Percentiles rank a stretch among this genome's conserved stretches.
These are phyloP conservation scores for Pharnaceum exiguum DNA, from an alignment of 148 eudicot genomes.

Conservation along the genomic window DNA sequence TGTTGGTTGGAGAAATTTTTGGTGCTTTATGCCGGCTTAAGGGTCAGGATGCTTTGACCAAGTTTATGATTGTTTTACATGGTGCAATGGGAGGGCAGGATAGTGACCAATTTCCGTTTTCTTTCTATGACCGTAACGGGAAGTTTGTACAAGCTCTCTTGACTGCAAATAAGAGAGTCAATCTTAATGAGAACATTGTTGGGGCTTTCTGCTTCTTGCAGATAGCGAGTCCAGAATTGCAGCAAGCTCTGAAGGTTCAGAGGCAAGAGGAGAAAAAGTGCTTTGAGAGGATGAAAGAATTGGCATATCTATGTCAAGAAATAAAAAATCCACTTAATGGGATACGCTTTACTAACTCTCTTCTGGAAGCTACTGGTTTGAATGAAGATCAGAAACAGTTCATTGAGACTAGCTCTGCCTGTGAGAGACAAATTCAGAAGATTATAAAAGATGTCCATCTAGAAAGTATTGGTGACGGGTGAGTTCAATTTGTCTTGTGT, in stretches of 20 bases:
- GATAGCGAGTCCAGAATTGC: conserved; percentile 78
- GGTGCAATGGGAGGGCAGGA: conserved; percentile 86
- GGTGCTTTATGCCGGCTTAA: conserved; percentile 71
- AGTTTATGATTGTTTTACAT: conserved; percentile 85
- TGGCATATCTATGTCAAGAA: conserved; percentile 81
- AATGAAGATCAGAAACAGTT: conserved; percentile 82
- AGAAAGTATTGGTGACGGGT: conserved; percentile 79
- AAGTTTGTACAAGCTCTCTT: conserved; percentile 75
- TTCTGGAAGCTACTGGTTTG: conserved; percentile 62
- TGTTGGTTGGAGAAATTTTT: conserved; percentile 83
- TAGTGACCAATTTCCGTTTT: conserved; percentile 60
- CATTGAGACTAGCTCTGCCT: conserved; percentile 72
- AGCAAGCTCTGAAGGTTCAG: conserved; percentile 63
- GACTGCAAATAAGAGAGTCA: conserved; percentile 80
- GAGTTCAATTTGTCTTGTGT: conserved; percentile 8
- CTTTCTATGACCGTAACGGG: conserved; percentile 64
- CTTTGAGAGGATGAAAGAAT: conserved; percentile 66
- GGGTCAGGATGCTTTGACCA: conserved; percentile 77
- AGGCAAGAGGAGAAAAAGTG: conserved; percentile 60
- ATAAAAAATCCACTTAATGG: conserved; percentile 82
- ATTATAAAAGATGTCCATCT: conserved; percentile 63
- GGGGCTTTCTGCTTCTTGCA: conserved; percentile 96
- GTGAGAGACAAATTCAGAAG: conserved; percentile 83
- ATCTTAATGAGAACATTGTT: conserved; percentile 57
- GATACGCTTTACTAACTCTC: conserved; percentile 65